phyloP scores from a whole-genome alignment of 192 early-diverging fungal genomes.

The Allomyces arbusculus region DNA sequence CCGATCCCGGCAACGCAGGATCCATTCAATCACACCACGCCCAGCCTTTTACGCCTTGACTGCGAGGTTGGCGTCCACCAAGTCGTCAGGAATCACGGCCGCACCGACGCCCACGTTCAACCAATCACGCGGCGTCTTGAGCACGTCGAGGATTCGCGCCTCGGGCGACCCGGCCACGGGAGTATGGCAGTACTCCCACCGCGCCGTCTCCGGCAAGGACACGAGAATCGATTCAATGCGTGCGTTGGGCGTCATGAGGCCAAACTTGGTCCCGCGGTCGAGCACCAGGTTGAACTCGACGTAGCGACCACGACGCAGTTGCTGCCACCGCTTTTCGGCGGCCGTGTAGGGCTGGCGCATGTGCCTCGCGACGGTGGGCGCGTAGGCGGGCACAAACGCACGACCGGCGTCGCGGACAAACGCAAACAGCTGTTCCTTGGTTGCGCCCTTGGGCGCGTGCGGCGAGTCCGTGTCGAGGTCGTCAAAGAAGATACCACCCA shows the following conservation, averaged over 20 bases:
- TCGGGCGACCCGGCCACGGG: conserved; percentile 49
- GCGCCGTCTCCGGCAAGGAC: conserved; percentile 76
- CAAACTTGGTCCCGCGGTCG: conserved; percentile 97
- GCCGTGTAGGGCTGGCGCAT: conserved; percentile 57
- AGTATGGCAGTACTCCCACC: conserved; percentile 84
- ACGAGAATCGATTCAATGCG: conserved; percentile 90
- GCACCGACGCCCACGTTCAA: conserved; percentile 11
- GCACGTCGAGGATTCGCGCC: conserved; percentile 51
- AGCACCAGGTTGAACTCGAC: conserved; percentile 95
- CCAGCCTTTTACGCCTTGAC: too few species aligned
- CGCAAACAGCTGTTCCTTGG: conserved; percentile 48
- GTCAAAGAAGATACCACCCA: conserved; percentile 98
- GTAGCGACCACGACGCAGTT: conserved; percentile 82
- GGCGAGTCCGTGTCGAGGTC: conserved; percentile 55
- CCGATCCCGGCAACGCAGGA: too few species aligned
- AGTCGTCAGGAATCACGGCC: background rate
- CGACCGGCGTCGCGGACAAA: conserved; percentile 72
- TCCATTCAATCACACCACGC: too few species aligned
- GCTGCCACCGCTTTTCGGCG: conserved; percentile 78
- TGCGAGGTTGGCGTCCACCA: too few species aligned
- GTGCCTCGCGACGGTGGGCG: conserved; percentile 65
- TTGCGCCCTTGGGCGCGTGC: conserved; percentile 7
- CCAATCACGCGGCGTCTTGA: conserved; percentile 67
- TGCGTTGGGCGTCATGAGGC: conserved; percentile 82
- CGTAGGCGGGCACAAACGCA: conserved; percentile 60